Evolutionary conservation across 345 rosid species (phyloP).

Genomic region (Erysimum cheiranthoides): DNA sequence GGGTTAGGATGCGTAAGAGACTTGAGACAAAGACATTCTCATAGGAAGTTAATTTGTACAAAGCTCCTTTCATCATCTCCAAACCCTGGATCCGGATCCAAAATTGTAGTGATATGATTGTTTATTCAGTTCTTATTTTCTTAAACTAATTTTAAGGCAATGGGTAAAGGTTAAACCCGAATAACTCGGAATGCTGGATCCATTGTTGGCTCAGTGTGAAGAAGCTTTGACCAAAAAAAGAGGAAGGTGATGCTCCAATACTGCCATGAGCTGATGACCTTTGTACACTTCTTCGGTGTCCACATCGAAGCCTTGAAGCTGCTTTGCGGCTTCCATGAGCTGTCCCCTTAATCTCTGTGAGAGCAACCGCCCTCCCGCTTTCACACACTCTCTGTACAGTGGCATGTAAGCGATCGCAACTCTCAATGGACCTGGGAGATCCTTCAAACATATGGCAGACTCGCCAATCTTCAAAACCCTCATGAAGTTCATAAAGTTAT

Average conservation of each 20-base stretch:
- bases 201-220: constrained; percentile 35
- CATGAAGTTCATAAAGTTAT: constrained; percentile 68
- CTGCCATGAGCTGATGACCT: constrained; percentile 57
- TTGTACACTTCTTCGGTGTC: constrained; percentile 58
- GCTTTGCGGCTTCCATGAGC: constrained; percentile 75
- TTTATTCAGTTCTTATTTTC: constrained; percentile 30
- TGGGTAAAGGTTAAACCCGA: neutral
- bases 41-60: constrained; percentile 22
- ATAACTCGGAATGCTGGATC: constrained; percentile 18
- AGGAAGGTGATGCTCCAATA: constrained; percentile 85
- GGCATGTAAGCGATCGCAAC: constrained; percentile 84
- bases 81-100: constrained; percentile 35
- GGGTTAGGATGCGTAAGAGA: constrained; percentile 40
- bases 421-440: constrained; percentile 80
- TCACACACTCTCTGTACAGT: constrained; percentile 76
- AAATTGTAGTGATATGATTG: constrained; percentile 13
- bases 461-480: constrained; percentile 71
- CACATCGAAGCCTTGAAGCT: constrained; percentile 67
- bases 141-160: constrained; percentile 1
- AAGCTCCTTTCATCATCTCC: constrained; percentile 14
- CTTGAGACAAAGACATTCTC: constrained; percentile 40
- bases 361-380: constrained; percentile 63
- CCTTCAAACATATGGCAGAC: constrained; percentile 73
- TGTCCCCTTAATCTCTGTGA: constrained; percentile 85
- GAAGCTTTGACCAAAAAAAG: constrained; percentile 60